phyloP scores from a whole-genome alignment of 805 yeast genomes.

The Myxozyma vanderwaltii region DNA sequence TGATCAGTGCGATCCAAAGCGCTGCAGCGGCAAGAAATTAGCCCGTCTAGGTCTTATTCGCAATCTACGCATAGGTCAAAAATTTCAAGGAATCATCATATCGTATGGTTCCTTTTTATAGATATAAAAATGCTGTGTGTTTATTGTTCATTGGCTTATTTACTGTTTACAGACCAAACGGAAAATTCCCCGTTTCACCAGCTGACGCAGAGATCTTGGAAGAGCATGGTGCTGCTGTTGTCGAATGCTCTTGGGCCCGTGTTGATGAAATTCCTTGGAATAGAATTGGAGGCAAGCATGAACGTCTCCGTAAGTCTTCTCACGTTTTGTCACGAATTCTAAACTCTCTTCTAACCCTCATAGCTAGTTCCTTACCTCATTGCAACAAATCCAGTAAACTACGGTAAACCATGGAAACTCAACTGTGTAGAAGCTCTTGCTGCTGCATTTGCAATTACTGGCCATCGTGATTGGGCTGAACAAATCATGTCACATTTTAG shows the following conservation, averaged over 20 bases:
- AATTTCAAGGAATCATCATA: conserved; percentile 85
- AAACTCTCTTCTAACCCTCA: background rate
- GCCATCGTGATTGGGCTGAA: conserved; percentile 86
- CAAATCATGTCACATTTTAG: conserved; percentile 75
- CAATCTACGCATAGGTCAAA: conserved; percentile 84
- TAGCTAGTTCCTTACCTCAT: conserved; percentile 74
- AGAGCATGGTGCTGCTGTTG: conserved; percentile 89
- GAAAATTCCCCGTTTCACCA: conserved; percentile 87
- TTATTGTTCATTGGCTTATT: background rate
- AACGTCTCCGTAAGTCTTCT: conserved; percentile 53
- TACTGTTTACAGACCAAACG: conserved; percentile 60
- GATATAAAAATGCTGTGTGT: too few species aligned
- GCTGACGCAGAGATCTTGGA: conserved; percentile 78
- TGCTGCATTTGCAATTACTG: conserved; percentile 93
- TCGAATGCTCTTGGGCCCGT: conserved; percentile 98
- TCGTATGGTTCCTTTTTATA: conserved; percentile 43
- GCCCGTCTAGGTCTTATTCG: conserved; percentile 85
- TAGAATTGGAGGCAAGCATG: conserved; percentile 88
- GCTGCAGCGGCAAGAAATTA: conserved; percentile 93
- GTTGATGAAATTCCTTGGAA: conserved; percentile 94
- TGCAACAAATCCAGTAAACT: conserved; percentile 96
- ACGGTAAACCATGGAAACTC: conserved; percentile 92
- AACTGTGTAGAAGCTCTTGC: conserved; percentile 98
- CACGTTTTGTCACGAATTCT: background rate
- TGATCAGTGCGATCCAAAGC: conserved; percentile 96